A percentile compares a stretch with the other conserved stretches of the same genome.
These are phyloP conservation scores for Cutaneotrichosporon sp. DNA, from an alignment of 1,284 basidiomycete genomes.

Conservation along the genomic window DNA sequence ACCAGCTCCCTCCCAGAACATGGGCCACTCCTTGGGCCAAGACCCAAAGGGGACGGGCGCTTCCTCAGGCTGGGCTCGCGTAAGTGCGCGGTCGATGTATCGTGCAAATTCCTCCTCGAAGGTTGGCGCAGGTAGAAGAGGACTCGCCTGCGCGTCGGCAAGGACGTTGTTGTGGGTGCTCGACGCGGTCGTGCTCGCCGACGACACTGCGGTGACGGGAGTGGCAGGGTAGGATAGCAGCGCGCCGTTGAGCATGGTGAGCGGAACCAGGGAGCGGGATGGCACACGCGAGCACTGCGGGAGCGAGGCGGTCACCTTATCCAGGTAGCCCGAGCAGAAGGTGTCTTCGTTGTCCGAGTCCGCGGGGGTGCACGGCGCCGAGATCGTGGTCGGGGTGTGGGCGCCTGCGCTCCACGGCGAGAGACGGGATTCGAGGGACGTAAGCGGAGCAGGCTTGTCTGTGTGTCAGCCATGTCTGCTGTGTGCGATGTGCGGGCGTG, in stretches of 20 bases:
- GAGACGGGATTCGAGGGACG: not conserved
- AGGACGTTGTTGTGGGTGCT: not conserved
- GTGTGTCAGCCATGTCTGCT: not conserved
- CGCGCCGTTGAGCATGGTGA: not conserved
- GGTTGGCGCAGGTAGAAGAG: not conserved
- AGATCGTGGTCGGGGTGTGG: not conserved
- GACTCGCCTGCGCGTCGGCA: not conserved
- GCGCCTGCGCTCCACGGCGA: not conserved
- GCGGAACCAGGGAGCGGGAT: not conserved
- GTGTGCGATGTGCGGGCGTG: not conserved
- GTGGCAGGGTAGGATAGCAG: not conserved
- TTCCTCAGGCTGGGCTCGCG: not conserved
- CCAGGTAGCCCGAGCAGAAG: not conserved
- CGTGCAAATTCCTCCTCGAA: slow-evolving; percentile 18
- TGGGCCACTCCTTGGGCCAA: slow-evolving; percentile 28
- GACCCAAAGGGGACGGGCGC: slow-evolving; percentile 2
- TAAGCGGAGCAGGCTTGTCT: not conserved
- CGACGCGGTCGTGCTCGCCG: slow-evolving; percentile 4
- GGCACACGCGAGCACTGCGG: not conserved
- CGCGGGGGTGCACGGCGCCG: not conserved
- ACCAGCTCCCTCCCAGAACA: slow-evolving; percentile 30
- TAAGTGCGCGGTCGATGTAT: slow-evolving; percentile 1
- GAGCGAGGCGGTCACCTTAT: not conserved
- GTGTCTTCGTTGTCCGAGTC: not conserved
- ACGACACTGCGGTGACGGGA: not conserved